Evolutionary conservation across 163 green algal genomes (phyloP).

Genomic region (Scenedesmus sp.): DNA sequence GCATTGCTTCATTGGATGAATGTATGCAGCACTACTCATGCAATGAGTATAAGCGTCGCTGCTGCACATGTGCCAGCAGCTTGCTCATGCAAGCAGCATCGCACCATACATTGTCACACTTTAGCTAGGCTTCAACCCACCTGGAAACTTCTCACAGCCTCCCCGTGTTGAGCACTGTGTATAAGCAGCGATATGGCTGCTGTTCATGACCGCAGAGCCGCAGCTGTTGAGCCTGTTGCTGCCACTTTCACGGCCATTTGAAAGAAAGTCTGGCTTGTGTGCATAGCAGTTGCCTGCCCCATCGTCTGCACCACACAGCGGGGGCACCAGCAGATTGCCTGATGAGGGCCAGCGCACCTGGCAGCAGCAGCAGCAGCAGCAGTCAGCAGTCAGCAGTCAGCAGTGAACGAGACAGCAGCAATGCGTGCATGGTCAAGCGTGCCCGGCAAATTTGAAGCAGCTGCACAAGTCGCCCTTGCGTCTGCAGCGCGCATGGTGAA

Average conservation of each 20-base stretch:
- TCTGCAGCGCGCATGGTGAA: too few relatives aligned
- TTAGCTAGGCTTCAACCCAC: background rate
- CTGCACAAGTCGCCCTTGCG: background rate
- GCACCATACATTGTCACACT: background rate
- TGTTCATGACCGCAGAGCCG: slow-evolving; percentile 39
- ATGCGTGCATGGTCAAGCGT: too few relatives aligned
- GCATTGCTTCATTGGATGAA: too few relatives aligned
- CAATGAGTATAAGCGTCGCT: background rate
- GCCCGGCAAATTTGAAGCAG: background rate
- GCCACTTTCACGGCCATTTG: background rate
- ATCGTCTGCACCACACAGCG: slow-evolving; percentile 26
- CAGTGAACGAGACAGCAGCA: background rate
- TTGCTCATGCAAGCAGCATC: background rate
- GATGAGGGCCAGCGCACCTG: slow-evolving; percentile 22
- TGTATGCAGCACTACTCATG: background rate
- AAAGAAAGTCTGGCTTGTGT: slow-evolving; percentile 47
- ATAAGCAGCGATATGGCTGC: slow-evolving; percentile 50
- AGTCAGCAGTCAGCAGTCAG: background rate
- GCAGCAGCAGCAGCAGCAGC: background rate
- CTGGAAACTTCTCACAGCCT: slow-evolving; percentile 19
- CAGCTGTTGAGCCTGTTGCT: slow-evolving; percentile 22
- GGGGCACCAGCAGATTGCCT: slow-evolving; percentile 24
- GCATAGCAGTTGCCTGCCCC: slow-evolving; percentile 34
- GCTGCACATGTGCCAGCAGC: too few relatives aligned
- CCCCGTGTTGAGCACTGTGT: slow-evolving; percentile 29